Conservation (phyloP, 495 filamentous ascomycete species). For the Tuber umbilicatum region DNA sequence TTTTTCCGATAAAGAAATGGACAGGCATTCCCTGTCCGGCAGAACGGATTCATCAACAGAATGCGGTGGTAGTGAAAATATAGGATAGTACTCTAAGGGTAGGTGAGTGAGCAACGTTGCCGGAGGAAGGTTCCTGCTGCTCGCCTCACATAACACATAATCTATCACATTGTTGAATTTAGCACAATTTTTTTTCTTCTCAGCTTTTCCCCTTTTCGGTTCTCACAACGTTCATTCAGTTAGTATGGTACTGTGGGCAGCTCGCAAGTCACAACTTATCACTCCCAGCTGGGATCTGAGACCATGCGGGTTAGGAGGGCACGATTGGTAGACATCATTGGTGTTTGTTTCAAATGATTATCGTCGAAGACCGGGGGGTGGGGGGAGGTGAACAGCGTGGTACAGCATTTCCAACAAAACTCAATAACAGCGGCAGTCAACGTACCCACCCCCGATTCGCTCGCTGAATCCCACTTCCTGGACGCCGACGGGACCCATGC, state of each 20-base stretch:
- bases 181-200: background rate
- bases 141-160: background rate
- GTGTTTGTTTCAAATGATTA: background rate
- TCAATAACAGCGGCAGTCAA: background rate
- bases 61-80: background rate
- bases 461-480: background rate
- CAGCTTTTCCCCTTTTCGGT: background rate
- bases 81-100: background rate
- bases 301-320: background rate
- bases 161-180: background rate
- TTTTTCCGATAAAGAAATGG: background rate
- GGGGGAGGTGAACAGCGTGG: background rate
- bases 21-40: conserved; percentile 3
- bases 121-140: background rate
- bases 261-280: background rate
- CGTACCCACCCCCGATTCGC: background rate
- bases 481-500: background rate
- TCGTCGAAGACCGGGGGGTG: background rate
- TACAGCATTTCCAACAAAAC: background rate
- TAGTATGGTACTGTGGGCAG: too few species aligned
- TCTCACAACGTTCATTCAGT: too few species aligned
- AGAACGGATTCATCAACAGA: background rate
- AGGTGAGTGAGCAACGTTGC: background rate
- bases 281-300: background rate
- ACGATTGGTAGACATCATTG: background rate